Evolutionary conservation across 345 rosid species (phyloP).

Genomic region (Salix caprea): DNA sequence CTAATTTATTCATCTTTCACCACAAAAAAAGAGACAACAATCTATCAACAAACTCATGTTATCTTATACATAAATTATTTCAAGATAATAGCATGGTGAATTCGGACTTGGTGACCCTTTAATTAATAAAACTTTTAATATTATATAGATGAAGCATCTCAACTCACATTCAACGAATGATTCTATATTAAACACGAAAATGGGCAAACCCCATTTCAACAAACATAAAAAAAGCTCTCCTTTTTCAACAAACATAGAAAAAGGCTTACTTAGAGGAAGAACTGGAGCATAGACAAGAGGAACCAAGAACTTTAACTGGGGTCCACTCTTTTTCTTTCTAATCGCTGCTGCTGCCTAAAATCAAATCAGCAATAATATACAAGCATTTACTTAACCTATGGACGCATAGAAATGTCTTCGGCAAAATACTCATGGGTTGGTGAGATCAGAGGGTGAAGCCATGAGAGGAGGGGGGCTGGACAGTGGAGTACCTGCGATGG

Average conservation of each 20-base stretch:
- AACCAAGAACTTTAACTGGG: slow-evolving; percentile 69
- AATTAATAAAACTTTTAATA: too few relatives aligned
- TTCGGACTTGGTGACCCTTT: too few relatives aligned
- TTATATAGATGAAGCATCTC: too few relatives aligned
- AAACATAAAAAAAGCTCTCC: background rate
- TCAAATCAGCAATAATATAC: background rate
- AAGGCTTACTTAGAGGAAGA: slow-evolving; percentile 73
- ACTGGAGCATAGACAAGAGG: slow-evolving; percentile 87
- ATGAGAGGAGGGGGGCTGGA: background rate
- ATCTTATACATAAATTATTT: too few relatives aligned
- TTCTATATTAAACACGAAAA: background rate
- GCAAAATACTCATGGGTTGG: slow-evolving; percentile 17
- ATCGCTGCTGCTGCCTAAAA: slow-evolving; percentile 6
- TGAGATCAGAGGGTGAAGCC: slow-evolving; percentile 28
- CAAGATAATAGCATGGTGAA: too few relatives aligned
- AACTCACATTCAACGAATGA: too few relatives aligned
- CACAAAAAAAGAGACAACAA: too few relatives aligned
- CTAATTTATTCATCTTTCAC: too few relatives aligned
- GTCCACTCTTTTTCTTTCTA: slow-evolving; percentile 49
- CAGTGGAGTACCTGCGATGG: too few relatives aligned
- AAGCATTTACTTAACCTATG: background rate
- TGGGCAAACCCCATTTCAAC: background rate
- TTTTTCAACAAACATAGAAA: too few relatives aligned
- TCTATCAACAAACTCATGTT: too few relatives aligned
- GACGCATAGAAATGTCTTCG: slow-evolving; percentile 3